A percentile compares a stretch with the other conserved stretches of the same genome.
Evolutionary conservation across 805 yeast genomes (phyloP).

Genomic region (Jamesozyma spencerorum): DNA sequence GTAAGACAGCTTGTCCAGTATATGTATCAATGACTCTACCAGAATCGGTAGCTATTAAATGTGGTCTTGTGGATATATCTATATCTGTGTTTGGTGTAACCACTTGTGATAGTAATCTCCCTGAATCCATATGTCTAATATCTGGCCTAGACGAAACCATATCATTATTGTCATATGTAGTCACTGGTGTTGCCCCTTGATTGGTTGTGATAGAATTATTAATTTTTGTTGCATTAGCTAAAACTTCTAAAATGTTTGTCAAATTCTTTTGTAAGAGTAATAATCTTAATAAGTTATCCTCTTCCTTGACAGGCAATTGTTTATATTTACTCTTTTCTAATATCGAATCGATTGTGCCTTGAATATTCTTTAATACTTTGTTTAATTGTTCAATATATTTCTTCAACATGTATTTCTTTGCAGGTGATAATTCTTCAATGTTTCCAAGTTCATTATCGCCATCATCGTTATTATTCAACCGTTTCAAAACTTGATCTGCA

Average conservation of each 20-base stretch:
- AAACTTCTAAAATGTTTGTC: constrained; percentile 40
- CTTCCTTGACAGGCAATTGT: constrained; percentile 54
- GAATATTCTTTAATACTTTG: constrained; percentile 31
- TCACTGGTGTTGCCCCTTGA: constrained; percentile 3
- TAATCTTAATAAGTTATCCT: constrained; percentile 63
- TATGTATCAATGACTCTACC: constrained; percentile 51
- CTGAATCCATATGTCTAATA: constrained; percentile 19
- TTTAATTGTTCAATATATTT: constrained; percentile 36
- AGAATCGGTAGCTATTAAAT: constrained; percentile 62
- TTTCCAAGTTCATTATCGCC: neutral
- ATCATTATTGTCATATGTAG: constrained; percentile 1
- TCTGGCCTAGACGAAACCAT: constrained; percentile 6
- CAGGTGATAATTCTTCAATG: constrained; percentile 7
- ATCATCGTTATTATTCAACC: constrained; percentile 31
- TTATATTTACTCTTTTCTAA: constrained; percentile 47
- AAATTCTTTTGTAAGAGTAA: constrained; percentile 63
- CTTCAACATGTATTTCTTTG: constrained; percentile 32
- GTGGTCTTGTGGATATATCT: constrained; percentile 35
- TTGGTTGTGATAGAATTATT: neutral
- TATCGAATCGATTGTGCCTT: constrained; percentile 45
- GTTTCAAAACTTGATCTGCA: constrained; percentile 50
- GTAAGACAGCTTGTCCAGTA: constrained; percentile 62
- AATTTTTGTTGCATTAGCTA: constrained; percentile 14
- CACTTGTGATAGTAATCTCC: constrained; percentile 6
- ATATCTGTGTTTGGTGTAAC: constrained; percentile 1